A percentile compares a stretch with the other conserved stretches of the same genome.
These are phyloP conservation scores for Talaromyces sp. DNA, from an alignment of 2,329 filamentous ascomycete genomes.

Conservation along the genomic window DNA sequence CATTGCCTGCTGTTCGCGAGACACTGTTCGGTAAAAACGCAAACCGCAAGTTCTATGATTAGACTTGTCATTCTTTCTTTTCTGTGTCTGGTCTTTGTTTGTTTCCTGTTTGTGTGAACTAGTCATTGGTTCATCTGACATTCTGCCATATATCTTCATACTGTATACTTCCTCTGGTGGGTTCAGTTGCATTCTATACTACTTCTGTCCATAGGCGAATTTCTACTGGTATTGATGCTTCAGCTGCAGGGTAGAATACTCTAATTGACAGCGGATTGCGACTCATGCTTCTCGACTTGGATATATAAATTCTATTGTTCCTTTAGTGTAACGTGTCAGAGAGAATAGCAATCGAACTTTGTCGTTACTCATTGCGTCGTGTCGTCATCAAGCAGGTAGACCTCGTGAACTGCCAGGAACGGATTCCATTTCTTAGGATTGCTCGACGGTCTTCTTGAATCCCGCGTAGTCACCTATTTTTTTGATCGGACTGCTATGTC, in stretches of 20 bases:
- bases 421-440: background rate
- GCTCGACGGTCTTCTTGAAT: constrained; percentile 6
- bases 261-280: background rate
- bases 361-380: constrained; percentile 2
- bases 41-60: constrained; percentile 95
- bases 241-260: background rate
- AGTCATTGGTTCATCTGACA: background rate
- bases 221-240: background rate
- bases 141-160: constrained; percentile 10
- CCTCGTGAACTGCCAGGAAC: background rate
- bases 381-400: background rate
- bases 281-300: background rate
- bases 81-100: background rate
- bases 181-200: constrained; percentile 11
- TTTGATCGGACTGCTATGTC: constrained; percentile 20
- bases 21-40: constrained; percentile 90
- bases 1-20: constrained; percentile 78
- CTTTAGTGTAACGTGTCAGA: too few species aligned
- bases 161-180: constrained; percentile 7
- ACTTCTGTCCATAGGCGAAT: constrained; percentile 9
- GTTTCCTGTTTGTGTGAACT: background rate
- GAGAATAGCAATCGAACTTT: background rate
- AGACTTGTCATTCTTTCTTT: constrained; percentile 29
- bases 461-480: background rate
- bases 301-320: background rate